Evolutionary conservation across 1,284 basidiomycete species (phyloP), one percentile per base, ranked within the genome.

Genomic region (Pterulicium gracile): DNA sequence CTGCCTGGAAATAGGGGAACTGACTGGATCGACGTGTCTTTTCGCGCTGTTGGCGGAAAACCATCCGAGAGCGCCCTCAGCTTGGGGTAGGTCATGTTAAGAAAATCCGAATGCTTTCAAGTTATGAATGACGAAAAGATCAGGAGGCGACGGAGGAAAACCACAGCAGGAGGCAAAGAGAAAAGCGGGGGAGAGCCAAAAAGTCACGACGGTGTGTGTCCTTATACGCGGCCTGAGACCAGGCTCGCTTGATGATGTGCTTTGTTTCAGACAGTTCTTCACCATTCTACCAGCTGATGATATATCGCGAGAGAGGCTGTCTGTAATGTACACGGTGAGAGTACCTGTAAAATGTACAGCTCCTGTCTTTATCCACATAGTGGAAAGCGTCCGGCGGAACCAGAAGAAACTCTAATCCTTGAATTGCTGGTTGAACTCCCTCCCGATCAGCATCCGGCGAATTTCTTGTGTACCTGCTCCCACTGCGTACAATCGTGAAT

Each of bases 391-490:
- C 18, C 12, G 45, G 42, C 4, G 39, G 43, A 13, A 4, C 15
- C 27, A 35, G 20, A 46, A 21, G 4, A 42, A 22, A 13, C 14
- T 3, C 42, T 52, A 59, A 42, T 56, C 52, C 51, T 58, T 58
- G 55, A 85, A 75, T 54, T 86, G 73, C 49, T 82, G 72, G 59
- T 93, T 94, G 66, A 94, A 91, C 59, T 89, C 88, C 51, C 89
- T 72, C 19, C 90, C 90, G 50, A 93, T 93, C 50, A 93, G 67
- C 86, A 92, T 92, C 50, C 90, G 73, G 51, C 90, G 69, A 50
- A 93, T 91, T 67, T 94, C 90, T 62, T 93, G 88, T 13, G 91
- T 92, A 12, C 91, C 91, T 14, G 91, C 91, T 20, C 91, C 91
- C 49, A 95, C 91, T 15, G 88, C 81, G 59, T 95, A 95, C 41